Conservation (phyloP, 129 eudicot genomes). For the Chrysanthemum lavandulifolium region DNA sequence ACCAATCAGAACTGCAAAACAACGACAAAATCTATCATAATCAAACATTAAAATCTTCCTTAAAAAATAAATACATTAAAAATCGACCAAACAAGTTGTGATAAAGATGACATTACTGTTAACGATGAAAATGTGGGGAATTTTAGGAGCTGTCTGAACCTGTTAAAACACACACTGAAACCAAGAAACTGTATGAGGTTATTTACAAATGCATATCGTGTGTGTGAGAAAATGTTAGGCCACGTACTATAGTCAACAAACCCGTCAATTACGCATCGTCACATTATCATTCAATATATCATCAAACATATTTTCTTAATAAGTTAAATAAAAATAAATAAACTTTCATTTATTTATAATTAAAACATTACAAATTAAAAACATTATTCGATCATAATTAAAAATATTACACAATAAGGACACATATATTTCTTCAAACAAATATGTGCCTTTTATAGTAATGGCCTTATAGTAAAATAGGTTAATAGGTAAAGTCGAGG, state of each 20-base stretch:
- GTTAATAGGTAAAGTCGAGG: not conserved
- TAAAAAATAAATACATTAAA: not conserved
- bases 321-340: not conserved
- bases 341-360: not conserved
- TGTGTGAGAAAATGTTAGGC: not conserved
- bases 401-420: too few relatives aligned
- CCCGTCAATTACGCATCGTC: too few relatives aligned
- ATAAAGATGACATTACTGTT: slow-evolving; percentile 20
- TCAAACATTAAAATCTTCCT: slow-evolving; percentile 17
- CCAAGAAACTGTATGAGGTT: slow-evolving; percentile 21
- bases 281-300: too few relatives aligned
- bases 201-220: not conserved
- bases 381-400: too few relatives aligned
- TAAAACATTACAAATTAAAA: too few relatives aligned
- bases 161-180: slow-evolving; percentile 29
- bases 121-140: slow-evolving; percentile 24
- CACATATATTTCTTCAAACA: too few relatives aligned
- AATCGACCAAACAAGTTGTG: not conserved
- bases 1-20: slow-evolving; percentile 19
- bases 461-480: not conserved
- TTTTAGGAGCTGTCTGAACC: slow-evolving; percentile 21
- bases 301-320: too few relatives aligned
- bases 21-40: not conserved
- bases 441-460: too few relatives aligned
- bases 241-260: too few relatives aligned